A percentile compares a stretch with the other conserved stretches of the same genome.
These are phyloP conservation scores for Colletotrichum abscissum DNA, from an alignment of 2,329 filamentous ascomycete species.

Conservation along the genomic window DNA sequence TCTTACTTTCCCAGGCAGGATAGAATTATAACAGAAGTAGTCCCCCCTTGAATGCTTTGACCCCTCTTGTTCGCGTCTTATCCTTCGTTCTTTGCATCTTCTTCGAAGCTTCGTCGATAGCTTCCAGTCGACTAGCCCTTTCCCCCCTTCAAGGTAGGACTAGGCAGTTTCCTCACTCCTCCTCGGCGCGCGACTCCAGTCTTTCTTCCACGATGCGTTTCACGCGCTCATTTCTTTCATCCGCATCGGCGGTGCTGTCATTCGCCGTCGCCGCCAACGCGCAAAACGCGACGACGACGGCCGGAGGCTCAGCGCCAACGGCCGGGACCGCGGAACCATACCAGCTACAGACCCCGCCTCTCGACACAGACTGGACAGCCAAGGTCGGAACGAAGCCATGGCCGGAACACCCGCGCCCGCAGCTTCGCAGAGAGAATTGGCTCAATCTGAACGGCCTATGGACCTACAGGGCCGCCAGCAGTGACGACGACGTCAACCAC, in stretches of 20 bases:
- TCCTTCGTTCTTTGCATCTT: background rate
- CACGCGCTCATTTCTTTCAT: conserved; percentile 15
- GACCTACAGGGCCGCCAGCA: conserved; percentile 57
- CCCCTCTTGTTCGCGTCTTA: conserved; percentile 30
- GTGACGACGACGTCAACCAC: conserved; percentile 34
- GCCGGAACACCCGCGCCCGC: conserved; percentile 69
- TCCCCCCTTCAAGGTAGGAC: background rate
- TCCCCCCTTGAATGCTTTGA: conserved; percentile 9
- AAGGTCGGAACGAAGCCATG: conserved; percentile 64
- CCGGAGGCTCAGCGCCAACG: background rate
- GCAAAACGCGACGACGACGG: background rate
- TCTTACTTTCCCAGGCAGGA: background rate
- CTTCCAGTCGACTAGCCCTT: background rate
- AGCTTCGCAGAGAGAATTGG: conserved; percentile 66
- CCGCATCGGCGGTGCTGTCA: conserved; percentile 1
- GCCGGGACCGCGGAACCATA: conserved; percentile 42
- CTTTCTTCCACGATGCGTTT: conserved; percentile 20
- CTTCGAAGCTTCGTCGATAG: background rate
- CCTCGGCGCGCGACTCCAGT: background rate
- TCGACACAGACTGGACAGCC: conserved; percentile 64
- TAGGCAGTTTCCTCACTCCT: background rate
- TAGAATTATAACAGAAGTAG: conserved; percentile 18
- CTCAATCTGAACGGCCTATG: conserved; percentile 69
- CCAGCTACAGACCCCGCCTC: conserved; percentile 51
- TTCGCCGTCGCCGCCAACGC: background rate